Base-by-base conservation (phyloP, 2,329 filamentous ascomycete genomes). In the Orbilia oligospora region DNA sequence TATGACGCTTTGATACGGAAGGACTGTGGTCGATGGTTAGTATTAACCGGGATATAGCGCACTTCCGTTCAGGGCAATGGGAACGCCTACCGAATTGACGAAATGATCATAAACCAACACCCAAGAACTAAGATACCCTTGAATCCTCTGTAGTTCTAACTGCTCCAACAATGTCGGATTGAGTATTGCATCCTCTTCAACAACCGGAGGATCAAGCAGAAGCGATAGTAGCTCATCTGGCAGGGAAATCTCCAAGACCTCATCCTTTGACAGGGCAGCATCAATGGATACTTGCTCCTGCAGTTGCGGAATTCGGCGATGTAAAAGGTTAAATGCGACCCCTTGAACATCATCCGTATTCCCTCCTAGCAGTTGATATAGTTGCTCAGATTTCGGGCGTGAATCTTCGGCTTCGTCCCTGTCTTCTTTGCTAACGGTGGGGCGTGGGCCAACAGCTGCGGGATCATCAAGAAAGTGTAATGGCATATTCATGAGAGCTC, bases 101-200 rank as follows among this genome's bases (percentile, higher is more conserved):
- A 95, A 97, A 53, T 95, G 91, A 81, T 97, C 93, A 83, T 97
- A 98, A 0, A 97, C 88, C 0, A 98, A 87, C 80, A 93, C 89
- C 96, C 96, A 99, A 10, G 93, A 92, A 30, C 97, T 87, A 1
- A 99, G 87, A 82, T 97, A 99, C 9, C 91, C 90, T 66, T 93
- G 90, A 58, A 97, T 87, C 0, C 88, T 83, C 0, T 89, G 86
- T 10, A 93, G 93, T 81, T 94, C 92, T 38, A 83, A 86, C 16
- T 89, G 87, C 4, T 90, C 87, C 22, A 94, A 89, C 41, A 88
- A 86, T 8, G 91, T 88, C 56, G 92, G 87, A n/a, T 91, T 88
- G 1, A 92, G 86, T 9, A 78, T 46, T 5, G 36, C 53, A 14
- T 78, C 75, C 20, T 71, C 75, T 5, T 72, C 75, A 10, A 72